Base-by-base conservation (phyloP, 305 asterid species). In the Fraxinus dipetala region DNA sequence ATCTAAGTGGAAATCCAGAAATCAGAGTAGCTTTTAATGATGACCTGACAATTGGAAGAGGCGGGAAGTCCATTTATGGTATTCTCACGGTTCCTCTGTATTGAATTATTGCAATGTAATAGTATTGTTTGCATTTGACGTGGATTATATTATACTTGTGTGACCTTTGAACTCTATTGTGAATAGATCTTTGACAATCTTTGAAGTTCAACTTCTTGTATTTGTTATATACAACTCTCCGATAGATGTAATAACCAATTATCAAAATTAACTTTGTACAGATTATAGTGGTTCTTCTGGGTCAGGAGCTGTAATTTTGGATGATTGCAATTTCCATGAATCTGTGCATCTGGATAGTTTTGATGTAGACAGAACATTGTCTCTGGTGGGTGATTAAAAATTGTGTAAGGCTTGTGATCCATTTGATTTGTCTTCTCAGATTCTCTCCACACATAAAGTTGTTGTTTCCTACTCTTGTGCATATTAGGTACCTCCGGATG, bases 311-410 rank as follows among this genome's bases (percentile, higher is more conserved):
- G 98, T 96, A 67, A 83, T 94, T 84, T 86, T 96, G 90, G 99
- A 96, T 88, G 99, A 96, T 87, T 96, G 99, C 92, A 96, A 96
- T 89, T 96, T 96, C 90, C 99, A 96, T 54, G 99, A 96, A 89
- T 96, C 99, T 78, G 99, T 96, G 73, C 97, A 93, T 88, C 93
- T 93, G 86, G 99, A 94, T 83, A 96, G 83, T 87, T 96, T 96
- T 85, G 99, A 96, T 70, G 91, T 94, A 75, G 99, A 96, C 85
- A 89, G 95, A 90, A 94, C 99, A 69, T 82, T 96, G 88, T 84
- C 93, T 86, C 91, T 96, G 91, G 99, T 96, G 89, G 87, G 90
- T 85, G 82, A 34, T 70, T 73, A 80, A 61, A 36, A 76, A 48
- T 84, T 34, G 75, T 82, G 69, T 38, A 59, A 80, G 81, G 36